A percentile compares a stretch with the other conserved stretches of the same genome.
These are phyloP conservation scores for Alternaria sp. DNA, from an alignment of 2,329 filamentous ascomycete species.

Conservation along the genomic window DNA sequence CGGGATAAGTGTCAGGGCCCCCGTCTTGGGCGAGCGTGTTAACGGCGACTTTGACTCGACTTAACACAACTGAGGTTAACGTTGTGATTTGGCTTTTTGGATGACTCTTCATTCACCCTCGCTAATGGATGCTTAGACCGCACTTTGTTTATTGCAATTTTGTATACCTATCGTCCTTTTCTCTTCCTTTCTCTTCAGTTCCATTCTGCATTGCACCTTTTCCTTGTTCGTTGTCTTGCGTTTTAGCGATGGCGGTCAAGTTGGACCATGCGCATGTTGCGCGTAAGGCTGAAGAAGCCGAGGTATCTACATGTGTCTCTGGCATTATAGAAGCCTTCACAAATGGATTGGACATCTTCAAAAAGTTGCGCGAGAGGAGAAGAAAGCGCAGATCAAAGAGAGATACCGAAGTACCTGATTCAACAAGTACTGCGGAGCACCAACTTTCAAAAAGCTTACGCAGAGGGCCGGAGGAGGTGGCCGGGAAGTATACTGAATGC, in stretches of 20 bases:
- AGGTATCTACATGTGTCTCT: conserved; percentile 49
- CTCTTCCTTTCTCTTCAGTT: conserved; percentile 16
- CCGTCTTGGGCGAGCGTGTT: conserved; percentile 19
- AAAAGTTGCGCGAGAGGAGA: conserved; percentile 49
- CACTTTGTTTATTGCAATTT: conserved; percentile 28
- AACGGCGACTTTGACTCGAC: conserved; percentile 15
- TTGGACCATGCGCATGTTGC: conserved; percentile 24
- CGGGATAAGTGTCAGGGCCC: conserved; percentile 42
- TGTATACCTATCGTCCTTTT: conserved; percentile 22
- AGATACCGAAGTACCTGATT: conserved; percentile 26
- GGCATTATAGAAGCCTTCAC: conserved; percentile 57
- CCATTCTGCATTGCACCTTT: conserved; percentile 13
- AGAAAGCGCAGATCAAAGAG: conserved; percentile 42
- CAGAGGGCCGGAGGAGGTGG: conserved; percentile 54
- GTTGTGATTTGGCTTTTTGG: conserved; percentile 23
- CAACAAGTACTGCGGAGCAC: conserved; percentile 45
- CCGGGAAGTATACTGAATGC: conserved; percentile 52
- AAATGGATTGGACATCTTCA: conserved; percentile 57
- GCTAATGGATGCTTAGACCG: conserved; percentile 31
- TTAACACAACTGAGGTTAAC: conserved; percentile 24
- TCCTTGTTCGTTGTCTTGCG: conserved; percentile 20
- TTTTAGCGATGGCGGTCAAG: conserved; percentile 36
- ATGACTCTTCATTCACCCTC: conserved; percentile 38
- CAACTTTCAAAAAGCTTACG: conserved; percentile 52
- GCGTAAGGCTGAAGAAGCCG: conserved; percentile 32